A percentile compares a stretch with the other conserved stretches of the same genome.
phyloP scores from a whole-genome alignment of 371 early-diverging fungal species.

The Mortierella sp. region DNA sequence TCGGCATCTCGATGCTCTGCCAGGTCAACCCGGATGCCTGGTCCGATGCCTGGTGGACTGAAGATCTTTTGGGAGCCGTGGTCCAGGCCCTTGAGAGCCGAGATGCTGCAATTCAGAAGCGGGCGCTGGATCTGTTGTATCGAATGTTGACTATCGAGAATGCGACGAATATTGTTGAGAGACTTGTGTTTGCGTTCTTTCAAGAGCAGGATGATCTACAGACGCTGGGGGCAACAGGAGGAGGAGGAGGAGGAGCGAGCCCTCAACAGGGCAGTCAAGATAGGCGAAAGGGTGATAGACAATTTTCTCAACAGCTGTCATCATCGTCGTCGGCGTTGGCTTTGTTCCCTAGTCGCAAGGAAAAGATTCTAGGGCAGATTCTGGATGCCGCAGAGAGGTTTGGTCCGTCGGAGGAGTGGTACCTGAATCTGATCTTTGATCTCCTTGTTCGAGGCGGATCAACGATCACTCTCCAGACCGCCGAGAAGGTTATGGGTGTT shows the following conservation, averaged over 20 bases:
- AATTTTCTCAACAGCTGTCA: neutral
- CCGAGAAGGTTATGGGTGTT: conserved; percentile 37
- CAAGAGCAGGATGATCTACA: conserved; percentile 27
- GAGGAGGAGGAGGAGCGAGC: too few relatives aligned
- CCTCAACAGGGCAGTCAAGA: neutral
- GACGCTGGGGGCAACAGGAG: too few relatives aligned
- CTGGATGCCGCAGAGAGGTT: conserved; percentile 48
- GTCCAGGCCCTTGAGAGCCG: conserved; percentile 46
- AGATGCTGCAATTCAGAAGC: conserved; percentile 34
- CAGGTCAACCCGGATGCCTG: conserved; percentile 50
- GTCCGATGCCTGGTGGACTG: conserved; percentile 56
- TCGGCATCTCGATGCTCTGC: conserved; percentile 55
- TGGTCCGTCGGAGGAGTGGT: conserved; percentile 47
- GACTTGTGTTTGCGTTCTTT: conserved; percentile 42
- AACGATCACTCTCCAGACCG: conserved; percentile 30
- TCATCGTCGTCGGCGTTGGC: neutral
- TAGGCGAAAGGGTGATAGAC: neutral
- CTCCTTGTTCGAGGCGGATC: conserved; percentile 30
- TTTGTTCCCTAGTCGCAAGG: conserved; percentile 28
- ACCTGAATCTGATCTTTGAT: conserved; percentile 40
- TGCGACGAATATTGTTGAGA: conserved; percentile 50
- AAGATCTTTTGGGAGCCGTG: conserved; percentile 40
- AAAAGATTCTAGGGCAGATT: conserved; percentile 49
- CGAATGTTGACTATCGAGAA: conserved; percentile 51
- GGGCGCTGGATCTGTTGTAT: conserved; percentile 46